Percentiles rank a stretch among this genome's conserved stretches.
Conservation (phyloP, 805 yeast genomes). For the Spencermartinsiella europaea region DNA sequence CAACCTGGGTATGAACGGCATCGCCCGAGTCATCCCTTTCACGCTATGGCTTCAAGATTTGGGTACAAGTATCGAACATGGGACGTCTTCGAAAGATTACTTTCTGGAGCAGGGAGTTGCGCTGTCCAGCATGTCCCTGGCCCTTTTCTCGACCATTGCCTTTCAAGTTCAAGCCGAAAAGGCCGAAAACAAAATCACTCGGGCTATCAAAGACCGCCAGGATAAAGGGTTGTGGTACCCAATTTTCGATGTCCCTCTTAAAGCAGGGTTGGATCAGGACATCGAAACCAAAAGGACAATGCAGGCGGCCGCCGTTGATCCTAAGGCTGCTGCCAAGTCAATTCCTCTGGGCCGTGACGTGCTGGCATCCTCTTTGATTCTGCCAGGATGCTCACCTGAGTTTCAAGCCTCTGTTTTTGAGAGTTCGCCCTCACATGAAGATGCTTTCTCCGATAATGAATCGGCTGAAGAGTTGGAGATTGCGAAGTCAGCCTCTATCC, state of each 20-base stretch:
- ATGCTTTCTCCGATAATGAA: slow-evolving; percentile 6
- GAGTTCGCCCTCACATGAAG: slow-evolving; percentile 1
- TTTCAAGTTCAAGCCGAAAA: neutral
- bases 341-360: slow-evolving; percentile 2
- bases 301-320: neutral
- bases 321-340: neutral
- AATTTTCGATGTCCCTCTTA: slow-evolving; percentile 5
- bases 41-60: slow-evolving; percentile 13
- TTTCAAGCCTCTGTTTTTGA: slow-evolving; percentile 9
- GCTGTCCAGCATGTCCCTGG: slow-evolving; percentile 6
- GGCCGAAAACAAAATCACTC: neutral
- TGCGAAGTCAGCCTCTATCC: slow-evolving; percentile 16
- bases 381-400: slow-evolving; percentile 6
- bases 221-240: slow-evolving; percentile 10
- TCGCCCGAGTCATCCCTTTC: slow-evolving; percentile 14
- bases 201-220: slow-evolving; percentile 4
- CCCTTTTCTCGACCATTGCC: slow-evolving; percentile 5
- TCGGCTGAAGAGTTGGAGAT: slow-evolving; percentile 8
- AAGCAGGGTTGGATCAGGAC: slow-evolving; percentile 4
- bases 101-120: slow-evolving; percentile 10
- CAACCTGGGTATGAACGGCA: slow-evolving; percentile 12
- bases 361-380: slow-evolving; percentile 1
- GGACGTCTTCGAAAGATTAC: slow-evolving; percentile 1
- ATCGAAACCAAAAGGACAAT: neutral
- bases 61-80: slow-evolving; percentile 5